These are phyloP conservation scores for Candida coleopterorum DNA, from an alignment of 805 yeast species.

Conservation along the genomic window DNA sequence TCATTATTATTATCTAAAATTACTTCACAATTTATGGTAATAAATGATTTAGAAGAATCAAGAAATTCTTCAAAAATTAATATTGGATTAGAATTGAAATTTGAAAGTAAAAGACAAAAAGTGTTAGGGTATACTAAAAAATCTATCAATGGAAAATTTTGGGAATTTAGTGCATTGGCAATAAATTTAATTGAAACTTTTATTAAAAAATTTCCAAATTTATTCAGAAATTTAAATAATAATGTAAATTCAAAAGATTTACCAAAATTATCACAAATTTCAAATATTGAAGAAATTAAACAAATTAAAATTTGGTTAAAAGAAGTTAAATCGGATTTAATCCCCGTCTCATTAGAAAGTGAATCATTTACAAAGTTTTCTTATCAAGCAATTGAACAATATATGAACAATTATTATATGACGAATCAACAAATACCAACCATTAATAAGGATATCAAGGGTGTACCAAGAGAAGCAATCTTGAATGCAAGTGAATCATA, in stretches of 20 bases:
- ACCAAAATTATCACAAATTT: slow-evolving; percentile 35
- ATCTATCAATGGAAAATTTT: slow-evolving; percentile 40
- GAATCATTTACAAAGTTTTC: slow-evolving; percentile 69
- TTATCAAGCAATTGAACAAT: slow-evolving; percentile 62
- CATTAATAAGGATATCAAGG: slow-evolving; percentile 56
- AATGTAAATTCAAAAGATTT: slow-evolving; percentile 21
- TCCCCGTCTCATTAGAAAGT: slow-evolving; percentile 67
- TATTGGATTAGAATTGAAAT: slow-evolving; percentile 81
- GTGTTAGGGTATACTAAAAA: slow-evolving; percentile 84
- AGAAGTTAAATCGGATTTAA: slow-evolving; percentile 43
- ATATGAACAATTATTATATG: slow-evolving; percentile 40
- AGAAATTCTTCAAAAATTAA: too few species aligned
- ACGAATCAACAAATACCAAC: slow-evolving; percentile 41
- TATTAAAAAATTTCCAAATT: slow-evolving; percentile 52
- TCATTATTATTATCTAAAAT: slow-evolving; percentile 70
- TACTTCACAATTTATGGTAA: slow-evolving; percentile 65
- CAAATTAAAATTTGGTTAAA: slow-evolving; percentile 46
- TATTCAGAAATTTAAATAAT: slow-evolving; percentile 42
- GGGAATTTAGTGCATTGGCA: slow-evolving; percentile 84
- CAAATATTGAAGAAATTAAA: slow-evolving; percentile 41
- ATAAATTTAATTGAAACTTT: slow-evolving; percentile 61
- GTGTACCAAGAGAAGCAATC: slow-evolving; percentile 82
- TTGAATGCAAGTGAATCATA: slow-evolving; percentile 70
- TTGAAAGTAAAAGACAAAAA: slow-evolving; percentile 72
- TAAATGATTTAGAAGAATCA: slow-evolving; percentile 34